These are phyloP conservation scores for Linum usitatissimum DNA, from an alignment of 345 rosid genomes.

Conservation along the genomic window DNA sequence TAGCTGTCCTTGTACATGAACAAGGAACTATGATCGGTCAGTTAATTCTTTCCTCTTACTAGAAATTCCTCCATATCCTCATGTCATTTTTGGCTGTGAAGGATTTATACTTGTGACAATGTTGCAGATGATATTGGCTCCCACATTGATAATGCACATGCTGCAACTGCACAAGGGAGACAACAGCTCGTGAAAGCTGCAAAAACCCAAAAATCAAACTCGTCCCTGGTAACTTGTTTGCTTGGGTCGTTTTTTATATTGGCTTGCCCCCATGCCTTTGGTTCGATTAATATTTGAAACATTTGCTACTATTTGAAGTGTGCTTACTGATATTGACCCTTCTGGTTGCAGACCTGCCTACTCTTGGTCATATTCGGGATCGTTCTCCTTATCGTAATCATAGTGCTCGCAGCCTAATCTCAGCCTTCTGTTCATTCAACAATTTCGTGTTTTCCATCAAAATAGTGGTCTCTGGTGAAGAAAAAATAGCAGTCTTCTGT, in stretches of 20 bases:
- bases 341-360: constrained; percentile 48
- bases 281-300: neutral
- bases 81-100: neutral
- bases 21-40: constrained; percentile 65
- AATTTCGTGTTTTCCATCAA: neutral
- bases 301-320: neutral
- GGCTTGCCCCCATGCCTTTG: neutral
- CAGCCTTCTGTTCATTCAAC: neutral
- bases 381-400: constrained; percentile 45
- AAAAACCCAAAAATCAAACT: constrained; percentile 47
- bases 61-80: neutral
- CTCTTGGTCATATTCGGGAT: constrained; percentile 61
- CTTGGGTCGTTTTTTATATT: too few relatives aligned
- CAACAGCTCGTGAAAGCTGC: constrained; percentile 49
- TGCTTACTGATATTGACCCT: neutral
- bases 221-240: constrained; percentile 43
- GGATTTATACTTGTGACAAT: neutral
- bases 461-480: neutral
- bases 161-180: constrained; percentile 49
- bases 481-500: neutral
- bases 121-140: constrained; percentile 58
- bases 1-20: constrained; percentile 46
- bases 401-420: constrained; percentile 42
- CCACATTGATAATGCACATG: constrained; percentile 43
- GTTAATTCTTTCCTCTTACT: neutral